Conservation (phyloP, 805 yeast genomes). For the Suhomyces xylopsoci region DNA sequence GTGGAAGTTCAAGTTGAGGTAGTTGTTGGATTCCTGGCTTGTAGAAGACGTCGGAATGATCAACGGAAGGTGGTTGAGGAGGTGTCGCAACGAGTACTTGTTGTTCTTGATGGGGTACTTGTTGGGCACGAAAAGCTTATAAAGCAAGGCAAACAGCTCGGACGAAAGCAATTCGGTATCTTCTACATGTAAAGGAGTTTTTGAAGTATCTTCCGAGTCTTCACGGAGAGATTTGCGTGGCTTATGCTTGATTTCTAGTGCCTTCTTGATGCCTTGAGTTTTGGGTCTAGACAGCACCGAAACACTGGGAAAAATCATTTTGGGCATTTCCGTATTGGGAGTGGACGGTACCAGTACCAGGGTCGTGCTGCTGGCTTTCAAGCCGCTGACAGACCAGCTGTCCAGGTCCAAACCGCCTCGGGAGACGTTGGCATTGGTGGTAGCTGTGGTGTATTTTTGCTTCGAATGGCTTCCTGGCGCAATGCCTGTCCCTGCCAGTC, state of each 20-base stretch:
- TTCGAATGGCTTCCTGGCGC: not conserved
- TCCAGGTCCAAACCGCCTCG: not conserved
- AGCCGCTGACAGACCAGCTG: not conserved
- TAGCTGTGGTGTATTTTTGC: slow-evolving; percentile 4
- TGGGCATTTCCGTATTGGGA: not conserved
- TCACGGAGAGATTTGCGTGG: slow-evolving; percentile 1
- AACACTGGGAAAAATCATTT: not conserved
- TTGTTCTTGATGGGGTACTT: slow-evolving; percentile 30
- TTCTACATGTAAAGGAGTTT: not conserved
- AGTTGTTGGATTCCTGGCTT: slow-evolving; percentile 7
- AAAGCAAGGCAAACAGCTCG: slow-evolving; percentile 33
- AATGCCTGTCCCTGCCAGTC: not conserved
- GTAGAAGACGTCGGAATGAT: slow-evolving; percentile 18
- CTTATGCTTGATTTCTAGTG: not conserved
- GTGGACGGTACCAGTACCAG: not conserved
- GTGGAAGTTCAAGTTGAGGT: slow-evolving; percentile 27
- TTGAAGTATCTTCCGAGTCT: not conserved
- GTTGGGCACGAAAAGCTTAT: slow-evolving; percentile 33
- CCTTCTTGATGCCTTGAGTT: not conserved
- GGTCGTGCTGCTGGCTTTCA: not conserved
- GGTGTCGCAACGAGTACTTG: slow-evolving; percentile 22
- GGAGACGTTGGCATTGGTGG: slow-evolving; percentile 2
- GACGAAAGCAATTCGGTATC: slow-evolving; percentile 13
- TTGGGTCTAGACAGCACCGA: not conserved
- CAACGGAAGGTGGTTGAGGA: slow-evolving; percentile 27